phyloP scores from a whole-genome alignment of 768 basidiomycete species.

The Auriculariales sp. region DNA sequence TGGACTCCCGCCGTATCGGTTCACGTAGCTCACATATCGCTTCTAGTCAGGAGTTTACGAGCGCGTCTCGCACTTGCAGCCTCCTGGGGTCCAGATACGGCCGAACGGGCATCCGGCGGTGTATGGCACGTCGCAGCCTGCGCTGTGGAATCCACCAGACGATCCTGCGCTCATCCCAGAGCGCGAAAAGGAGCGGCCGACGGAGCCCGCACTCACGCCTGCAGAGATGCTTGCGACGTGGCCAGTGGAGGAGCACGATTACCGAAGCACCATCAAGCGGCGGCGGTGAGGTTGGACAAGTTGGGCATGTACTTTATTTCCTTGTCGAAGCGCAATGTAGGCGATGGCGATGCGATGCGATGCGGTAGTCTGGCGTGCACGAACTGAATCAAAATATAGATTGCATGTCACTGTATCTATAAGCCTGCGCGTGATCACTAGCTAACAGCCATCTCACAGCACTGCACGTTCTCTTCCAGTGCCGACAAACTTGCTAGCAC shows the following conservation, averaged over 20 bases:
- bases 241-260: background rate
- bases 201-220: background rate
- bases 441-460: too few species aligned
- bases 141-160: background rate
- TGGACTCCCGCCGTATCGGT: background rate
- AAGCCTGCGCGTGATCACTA: too few species aligned
- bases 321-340: too few species aligned
- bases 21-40: background rate
- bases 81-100: background rate
- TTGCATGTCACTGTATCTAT: too few species aligned
- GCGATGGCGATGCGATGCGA: too few species aligned
- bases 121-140: background rate
- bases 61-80: background rate
- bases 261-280: too few species aligned
- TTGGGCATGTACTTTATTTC: too few species aligned
- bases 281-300: too few species aligned
- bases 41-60: background rate
- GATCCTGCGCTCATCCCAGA: background rate
- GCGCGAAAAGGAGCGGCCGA: background rate
- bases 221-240: background rate
- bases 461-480: too few species aligned
- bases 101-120: background rate
- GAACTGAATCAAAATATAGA: too few species aligned
- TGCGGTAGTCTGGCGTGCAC: too few species aligned
- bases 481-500: too few species aligned